Conservation (phyloP, 2,329 filamentous ascomycete species). For the Pleomassaria siparia region DNA sequence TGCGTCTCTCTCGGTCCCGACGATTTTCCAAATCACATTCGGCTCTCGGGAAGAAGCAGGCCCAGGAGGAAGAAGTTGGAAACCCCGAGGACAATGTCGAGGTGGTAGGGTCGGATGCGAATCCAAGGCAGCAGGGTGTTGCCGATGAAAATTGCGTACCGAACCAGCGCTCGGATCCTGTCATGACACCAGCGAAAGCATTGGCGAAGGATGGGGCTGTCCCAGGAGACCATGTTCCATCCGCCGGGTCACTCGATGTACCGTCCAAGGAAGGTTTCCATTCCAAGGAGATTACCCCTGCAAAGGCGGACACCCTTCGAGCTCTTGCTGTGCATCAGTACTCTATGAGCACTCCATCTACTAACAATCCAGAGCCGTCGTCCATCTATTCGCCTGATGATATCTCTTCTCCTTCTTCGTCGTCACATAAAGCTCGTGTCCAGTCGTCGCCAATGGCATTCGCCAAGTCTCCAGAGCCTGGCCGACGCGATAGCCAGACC, state of each 20-base stretch:
- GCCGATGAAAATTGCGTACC: background rate
- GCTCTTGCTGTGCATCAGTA: conserved; percentile 12
- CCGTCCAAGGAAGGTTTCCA: background rate
- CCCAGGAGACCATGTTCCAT: conserved; percentile 6
- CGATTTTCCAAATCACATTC: conserved; percentile 18
- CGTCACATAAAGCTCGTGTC: conserved; percentile 12
- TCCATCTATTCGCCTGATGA: conserved; percentile 30
- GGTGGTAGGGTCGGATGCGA: background rate
- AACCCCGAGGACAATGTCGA: background rate
- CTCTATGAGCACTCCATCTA: conserved; percentile 15
- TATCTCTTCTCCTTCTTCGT: conserved; percentile 14
- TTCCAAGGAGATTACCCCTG: conserved; percentile 8
- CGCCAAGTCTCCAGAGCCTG: conserved; percentile 12
- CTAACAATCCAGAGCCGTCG: conserved; percentile 17
- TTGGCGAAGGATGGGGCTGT: conserved; percentile 13
- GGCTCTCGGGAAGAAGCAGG: conserved; percentile 43
- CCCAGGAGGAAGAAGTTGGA: background rate
- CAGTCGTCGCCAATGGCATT: conserved; percentile 17
- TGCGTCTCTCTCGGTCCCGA: conserved; percentile 21
- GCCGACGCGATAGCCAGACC: conserved; percentile 34
- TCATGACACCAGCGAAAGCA: conserved; percentile 13
- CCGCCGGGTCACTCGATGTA: background rate
- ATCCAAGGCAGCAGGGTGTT: background rate
- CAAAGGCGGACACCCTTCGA: conserved; percentile 6
- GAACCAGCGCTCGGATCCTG: background rate